Evolutionary conservation across 306 rosid genomes (phyloP).

Genomic region (Hippophae rhamnoides): DNA sequence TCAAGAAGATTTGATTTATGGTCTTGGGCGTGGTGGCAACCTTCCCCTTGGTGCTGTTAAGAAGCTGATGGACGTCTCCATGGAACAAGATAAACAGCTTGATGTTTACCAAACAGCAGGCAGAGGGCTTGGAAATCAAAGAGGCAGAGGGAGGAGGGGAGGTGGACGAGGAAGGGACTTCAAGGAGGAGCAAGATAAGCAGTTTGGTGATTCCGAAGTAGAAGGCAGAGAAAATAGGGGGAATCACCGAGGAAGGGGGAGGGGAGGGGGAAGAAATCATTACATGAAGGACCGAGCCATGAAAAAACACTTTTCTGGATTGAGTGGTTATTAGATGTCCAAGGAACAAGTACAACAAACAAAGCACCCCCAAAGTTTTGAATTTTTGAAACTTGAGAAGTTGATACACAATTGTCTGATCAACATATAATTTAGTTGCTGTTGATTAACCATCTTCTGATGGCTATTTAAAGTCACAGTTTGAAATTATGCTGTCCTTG

Average conservation of each 20-base stretch:
- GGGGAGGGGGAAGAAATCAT: constrained; percentile 53
- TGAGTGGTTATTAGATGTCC: constrained; percentile 44
- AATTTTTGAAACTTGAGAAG: not conserved
- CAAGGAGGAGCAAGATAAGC: constrained; percentile 10
- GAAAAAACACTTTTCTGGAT: constrained; percentile 80
- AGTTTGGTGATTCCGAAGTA: constrained; percentile 5
- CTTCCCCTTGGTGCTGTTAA: constrained; percentile 76
- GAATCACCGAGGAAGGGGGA: constrained; percentile 27
- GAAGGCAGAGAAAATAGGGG: constrained; percentile 18
- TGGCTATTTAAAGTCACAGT: no score
- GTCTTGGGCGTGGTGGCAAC: constrained; percentile 98
- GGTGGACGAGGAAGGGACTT: constrained; percentile 10
- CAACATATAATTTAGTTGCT: no score
- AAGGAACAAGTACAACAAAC: not conserved
- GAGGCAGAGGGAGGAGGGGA: constrained; percentile 49
- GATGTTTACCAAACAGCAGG: constrained; percentile 38
- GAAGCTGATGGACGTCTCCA: constrained; percentile 48
- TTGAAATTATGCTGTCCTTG: no score
- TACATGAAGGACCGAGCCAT: constrained; percentile 76
- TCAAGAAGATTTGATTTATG: constrained; percentile 62
- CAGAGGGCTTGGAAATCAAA: constrained; percentile 28
- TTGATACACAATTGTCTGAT: no score
- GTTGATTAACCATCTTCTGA: no score
- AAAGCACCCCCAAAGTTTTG: not conserved
- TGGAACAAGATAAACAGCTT: constrained; percentile 32